phyloP scores from a whole-genome alignment of 2,329 filamentous ascomycete genomes.

The Microcera coccophila region DNA sequence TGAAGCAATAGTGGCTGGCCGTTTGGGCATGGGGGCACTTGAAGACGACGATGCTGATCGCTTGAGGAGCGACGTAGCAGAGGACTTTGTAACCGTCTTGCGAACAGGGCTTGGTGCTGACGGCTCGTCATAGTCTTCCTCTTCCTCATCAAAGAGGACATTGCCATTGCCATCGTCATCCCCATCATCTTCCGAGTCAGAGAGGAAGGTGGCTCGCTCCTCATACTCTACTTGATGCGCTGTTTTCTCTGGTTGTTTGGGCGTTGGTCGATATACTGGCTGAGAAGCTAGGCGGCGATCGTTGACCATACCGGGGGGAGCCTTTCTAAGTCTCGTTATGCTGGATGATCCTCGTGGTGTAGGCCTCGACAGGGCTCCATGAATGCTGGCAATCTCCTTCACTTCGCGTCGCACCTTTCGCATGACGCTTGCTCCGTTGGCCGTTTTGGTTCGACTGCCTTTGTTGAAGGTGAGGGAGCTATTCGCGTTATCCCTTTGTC shows the following conservation, averaged over 20 bases:
- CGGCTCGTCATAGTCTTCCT: constrained; percentile 15
- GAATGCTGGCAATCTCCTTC: constrained; percentile 47
- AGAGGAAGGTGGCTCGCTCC: constrained; percentile 37
- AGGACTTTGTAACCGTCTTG: constrained; percentile 1
- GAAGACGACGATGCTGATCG: constrained; percentile 3
- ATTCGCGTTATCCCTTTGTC: constrained; percentile 26
- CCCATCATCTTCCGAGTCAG: constrained; percentile 36
- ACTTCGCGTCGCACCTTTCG: constrained; percentile 55
- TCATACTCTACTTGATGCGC: constrained; percentile 31
- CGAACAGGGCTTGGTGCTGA: neutral
- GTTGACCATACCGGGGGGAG: constrained; percentile 52
- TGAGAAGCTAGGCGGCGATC: constrained; percentile 47
- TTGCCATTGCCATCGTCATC: constrained; percentile 24
- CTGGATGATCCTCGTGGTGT: constrained; percentile 31
- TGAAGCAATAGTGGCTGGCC: neutral
- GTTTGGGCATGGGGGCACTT: too few species aligned
- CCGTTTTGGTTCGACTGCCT: constrained; percentile 51
- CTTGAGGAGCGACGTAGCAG: constrained; percentile 21
- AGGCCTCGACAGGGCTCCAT: constrained; percentile 41
- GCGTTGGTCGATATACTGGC: constrained; percentile 29
- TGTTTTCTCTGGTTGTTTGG: constrained; percentile 17
- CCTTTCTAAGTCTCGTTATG: constrained; percentile 42
- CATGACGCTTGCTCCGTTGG: constrained; percentile 51
- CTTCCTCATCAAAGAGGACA: constrained; percentile 28
- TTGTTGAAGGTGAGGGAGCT: constrained; percentile 42